Conservation (phyloP, 2,329 filamentous ascomycete genomes). For the Neofusicoccum cordaticola region DNA sequence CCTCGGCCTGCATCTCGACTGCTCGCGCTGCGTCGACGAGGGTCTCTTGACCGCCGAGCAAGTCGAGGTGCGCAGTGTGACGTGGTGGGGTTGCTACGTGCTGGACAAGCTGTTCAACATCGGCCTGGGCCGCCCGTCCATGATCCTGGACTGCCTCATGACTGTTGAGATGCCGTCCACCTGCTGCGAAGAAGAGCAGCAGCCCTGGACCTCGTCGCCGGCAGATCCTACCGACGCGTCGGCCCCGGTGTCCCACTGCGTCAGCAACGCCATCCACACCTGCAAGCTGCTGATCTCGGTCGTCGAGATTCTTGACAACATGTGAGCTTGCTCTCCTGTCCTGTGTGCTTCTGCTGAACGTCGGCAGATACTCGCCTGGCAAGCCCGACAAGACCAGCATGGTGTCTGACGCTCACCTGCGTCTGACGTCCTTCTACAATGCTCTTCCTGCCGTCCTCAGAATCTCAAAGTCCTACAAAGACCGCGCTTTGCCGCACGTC, state of each 20-base stretch:
- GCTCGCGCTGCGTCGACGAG: neutral
- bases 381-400: neutral
- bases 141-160: neutral
- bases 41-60: neutral
- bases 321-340: neutral
- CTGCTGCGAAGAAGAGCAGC: neutral
- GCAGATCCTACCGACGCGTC: neutral
- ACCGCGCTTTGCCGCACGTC: neutral
- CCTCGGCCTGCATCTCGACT: slow-evolving; percentile 4
- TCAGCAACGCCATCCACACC: neutral
- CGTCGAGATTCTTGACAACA: neutral
- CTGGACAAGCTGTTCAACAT: neutral
- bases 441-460: neutral
- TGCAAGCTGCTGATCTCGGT: neutral
- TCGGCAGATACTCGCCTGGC: neutral
- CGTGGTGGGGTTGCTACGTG: slow-evolving; percentile 5
- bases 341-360: neutral
- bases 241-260: neutral
- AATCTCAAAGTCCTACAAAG: neutral
- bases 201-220: neutral
- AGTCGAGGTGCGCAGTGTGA: neutral
- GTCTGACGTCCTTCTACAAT: neutral
- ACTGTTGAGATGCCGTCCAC: neutral
- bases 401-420: neutral
- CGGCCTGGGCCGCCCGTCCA: neutral